Percentiles rank a stretch among this genome's conserved stretches.
Conservation (phyloP, 2,329 filamentous ascomycete genomes). For the Graphilbum sp. region DNA sequence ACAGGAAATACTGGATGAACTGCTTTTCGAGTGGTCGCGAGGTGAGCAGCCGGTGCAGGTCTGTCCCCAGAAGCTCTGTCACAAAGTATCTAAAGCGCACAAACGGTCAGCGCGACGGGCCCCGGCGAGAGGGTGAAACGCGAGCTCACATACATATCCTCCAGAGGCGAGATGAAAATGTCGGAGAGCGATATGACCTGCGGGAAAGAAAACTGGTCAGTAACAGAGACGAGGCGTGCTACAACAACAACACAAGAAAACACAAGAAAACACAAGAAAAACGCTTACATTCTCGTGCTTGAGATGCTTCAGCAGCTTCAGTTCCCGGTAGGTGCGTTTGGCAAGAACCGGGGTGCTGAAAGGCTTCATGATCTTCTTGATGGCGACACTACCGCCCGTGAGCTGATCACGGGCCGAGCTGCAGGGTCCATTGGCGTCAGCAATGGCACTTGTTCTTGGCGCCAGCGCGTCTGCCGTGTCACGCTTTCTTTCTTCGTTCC, state of each 20-base stretch:
- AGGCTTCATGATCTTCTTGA: conserved; percentile 99
- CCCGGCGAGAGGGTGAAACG: neutral
- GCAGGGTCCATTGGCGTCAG: neutral
- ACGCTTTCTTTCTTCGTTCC: neutral
- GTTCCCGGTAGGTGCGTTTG: conserved; percentile 91
- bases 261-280: too few relatives aligned
- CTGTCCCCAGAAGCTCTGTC: conserved; percentile 91
- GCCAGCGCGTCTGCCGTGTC: too few relatives aligned
- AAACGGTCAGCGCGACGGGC: neutral
- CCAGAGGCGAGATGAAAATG: conserved; percentile 97
- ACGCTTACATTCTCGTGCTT: conserved; percentile 80
- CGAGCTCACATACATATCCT: conserved; percentile 68
- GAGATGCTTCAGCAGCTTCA: conserved; percentile 94
- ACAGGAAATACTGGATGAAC: conserved; percentile 99
- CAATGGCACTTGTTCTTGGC: too few relatives aligned
- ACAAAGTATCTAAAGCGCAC: conserved; percentile 68
- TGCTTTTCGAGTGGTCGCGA: conserved; percentile 96
- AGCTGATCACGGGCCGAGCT: conserved; percentile 97
- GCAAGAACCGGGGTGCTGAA: conserved; percentile 98
- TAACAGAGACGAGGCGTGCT: too few relatives aligned
- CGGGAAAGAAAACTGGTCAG: neutral
- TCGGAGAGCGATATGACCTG: conserved; percentile 96
- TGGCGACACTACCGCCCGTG: conserved; percentile 87
- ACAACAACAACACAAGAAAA: too few relatives aligned
- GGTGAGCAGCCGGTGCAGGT: conserved; percentile 86